Evolutionary conservation across 106 monocot genomes (phyloP).

Genomic region (Allium sativum): DNA sequence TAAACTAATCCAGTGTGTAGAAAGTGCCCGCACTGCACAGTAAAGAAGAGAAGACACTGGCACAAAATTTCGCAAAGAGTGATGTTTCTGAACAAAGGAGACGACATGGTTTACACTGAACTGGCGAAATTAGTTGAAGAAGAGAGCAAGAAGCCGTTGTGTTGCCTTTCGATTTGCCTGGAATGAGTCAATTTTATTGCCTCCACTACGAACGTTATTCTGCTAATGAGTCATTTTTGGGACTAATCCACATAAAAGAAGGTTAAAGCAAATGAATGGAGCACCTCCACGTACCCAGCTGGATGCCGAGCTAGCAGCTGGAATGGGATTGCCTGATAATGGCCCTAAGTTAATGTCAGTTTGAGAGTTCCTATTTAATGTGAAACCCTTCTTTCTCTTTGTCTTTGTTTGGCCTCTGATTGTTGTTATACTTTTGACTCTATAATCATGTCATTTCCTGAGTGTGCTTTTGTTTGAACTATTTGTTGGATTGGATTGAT

Average conservation of each 20-base stretch:
- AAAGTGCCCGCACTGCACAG: constrained; percentile 87
- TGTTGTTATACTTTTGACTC: too few species aligned
- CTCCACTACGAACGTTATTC: constrained; percentile 65
- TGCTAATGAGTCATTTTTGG: too few species aligned
- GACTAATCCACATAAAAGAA: too few species aligned
- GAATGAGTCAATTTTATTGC: constrained; percentile 97
- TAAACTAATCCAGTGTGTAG: constrained; percentile 42
- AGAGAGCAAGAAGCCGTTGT: constrained; percentile 24
- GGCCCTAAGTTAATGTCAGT: constrained; percentile 73
- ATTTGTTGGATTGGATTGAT: too few species aligned
- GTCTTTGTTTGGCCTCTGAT: too few species aligned
- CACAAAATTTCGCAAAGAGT: constrained; percentile 77
- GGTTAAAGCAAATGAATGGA: too few species aligned
- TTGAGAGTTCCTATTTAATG: constrained; percentile 5
- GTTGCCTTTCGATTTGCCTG: constrained; percentile 71
- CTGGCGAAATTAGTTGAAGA: constrained; percentile 52
- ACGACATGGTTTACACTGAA: constrained; percentile 70
- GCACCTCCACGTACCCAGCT: constrained; percentile 27
- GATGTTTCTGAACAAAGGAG: constrained; percentile 81
- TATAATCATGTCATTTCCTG: too few species aligned
- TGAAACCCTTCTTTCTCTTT: not conserved
- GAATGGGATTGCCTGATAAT: constrained; percentile 87
- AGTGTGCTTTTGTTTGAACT: too few species aligned
- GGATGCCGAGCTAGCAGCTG: constrained; percentile 79
- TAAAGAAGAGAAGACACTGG: constrained; percentile 81